Evolutionary conservation across 2,329 filamentous ascomycete species (phyloP), one percentile per base, ranked within the genome.

Genomic region (Claviceps sorghi): DNA sequence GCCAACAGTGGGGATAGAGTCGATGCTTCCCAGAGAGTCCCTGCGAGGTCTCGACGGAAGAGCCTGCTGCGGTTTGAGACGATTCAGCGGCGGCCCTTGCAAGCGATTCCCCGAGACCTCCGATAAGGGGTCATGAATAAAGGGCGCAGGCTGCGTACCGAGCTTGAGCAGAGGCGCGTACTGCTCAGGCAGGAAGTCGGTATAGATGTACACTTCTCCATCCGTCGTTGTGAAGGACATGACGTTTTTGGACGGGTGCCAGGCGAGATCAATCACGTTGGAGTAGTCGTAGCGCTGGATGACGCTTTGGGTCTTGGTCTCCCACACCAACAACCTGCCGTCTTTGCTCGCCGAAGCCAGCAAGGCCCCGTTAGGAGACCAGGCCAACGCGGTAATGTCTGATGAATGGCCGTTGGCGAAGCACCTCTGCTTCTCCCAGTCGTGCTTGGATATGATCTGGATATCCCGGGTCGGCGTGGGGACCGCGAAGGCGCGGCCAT

Each of bases 301-400:
- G 36, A 95, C 76, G 49, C 80, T 86, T 67, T 96, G 91, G 1
- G 86, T 88, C 66, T 85, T 89, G 1, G 87, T 84, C 62, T 96
- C 88, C 93, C 94, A 98, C 2, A 98, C 72, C 29, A 86, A 65
- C 4, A 94, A 69, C 63, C 81, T 87, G 59, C 78, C 77, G 61
- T 86, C 83, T 58, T 79, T 80, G 56, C 73, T 80, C 17, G 83
- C 81, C 19, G 80, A 81, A 10, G 83, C 88, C 22, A 98, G 74
- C 61, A 98, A 74, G 1, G 90, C 87, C 41, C 93, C 93, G 63
- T 98, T 98, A 1, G 89, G 88, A 15, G 91, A 95, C 93, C 93
- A 98, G 38, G 86, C 82, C 38, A 94, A 70, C 2, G 90, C 86
- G 0, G 88, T 95, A 54, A 98, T 84, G 58, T 94, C 86, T 19